Conservation (phyloP, 306 rosid species). For the Glycyrrhiza uralensis region DNA sequence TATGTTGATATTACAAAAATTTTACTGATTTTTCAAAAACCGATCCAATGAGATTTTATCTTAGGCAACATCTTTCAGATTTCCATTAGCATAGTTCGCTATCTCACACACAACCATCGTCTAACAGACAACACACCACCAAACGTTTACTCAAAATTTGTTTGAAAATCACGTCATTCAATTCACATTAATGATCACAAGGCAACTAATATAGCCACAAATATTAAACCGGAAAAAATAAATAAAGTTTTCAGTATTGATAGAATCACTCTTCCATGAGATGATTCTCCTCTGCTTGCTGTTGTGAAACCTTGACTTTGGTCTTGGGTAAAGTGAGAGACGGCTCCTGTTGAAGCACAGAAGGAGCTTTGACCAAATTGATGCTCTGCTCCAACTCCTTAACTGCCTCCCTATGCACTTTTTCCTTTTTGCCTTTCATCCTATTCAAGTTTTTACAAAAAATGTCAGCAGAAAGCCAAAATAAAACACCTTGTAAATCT, state of each 20-base stretch:
- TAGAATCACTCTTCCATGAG: constrained; percentile 67
- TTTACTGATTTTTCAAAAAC: neutral
- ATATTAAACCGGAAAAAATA: neutral
- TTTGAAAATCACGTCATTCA: constrained; percentile 1
- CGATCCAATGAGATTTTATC: neutral
- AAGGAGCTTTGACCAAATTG: constrained; percentile 59
- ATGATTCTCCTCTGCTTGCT: constrained; percentile 34
- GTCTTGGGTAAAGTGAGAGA: constrained; percentile 51
- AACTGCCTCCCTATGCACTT: constrained; percentile 29
- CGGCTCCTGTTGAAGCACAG: constrained; percentile 40
- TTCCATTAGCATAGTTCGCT: neutral
- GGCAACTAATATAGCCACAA: neutral
- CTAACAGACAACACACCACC: neutral
- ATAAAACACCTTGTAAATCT: neutral
- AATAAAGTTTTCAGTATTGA: neutral
- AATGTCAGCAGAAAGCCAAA: constrained; percentile 2
- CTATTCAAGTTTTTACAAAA: constrained; percentile 33
- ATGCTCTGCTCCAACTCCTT: constrained; percentile 51
- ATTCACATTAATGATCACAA: constrained; percentile 5
- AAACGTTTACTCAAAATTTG: neutral
- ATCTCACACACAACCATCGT: neutral
- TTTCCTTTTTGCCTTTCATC: constrained; percentile 45
- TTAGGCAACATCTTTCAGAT: neutral
- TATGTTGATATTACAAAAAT: neutral
- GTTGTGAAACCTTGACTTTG: constrained; percentile 51